Conservation (phyloP, 345 rosid species). For the Camelina laxa region DNA sequence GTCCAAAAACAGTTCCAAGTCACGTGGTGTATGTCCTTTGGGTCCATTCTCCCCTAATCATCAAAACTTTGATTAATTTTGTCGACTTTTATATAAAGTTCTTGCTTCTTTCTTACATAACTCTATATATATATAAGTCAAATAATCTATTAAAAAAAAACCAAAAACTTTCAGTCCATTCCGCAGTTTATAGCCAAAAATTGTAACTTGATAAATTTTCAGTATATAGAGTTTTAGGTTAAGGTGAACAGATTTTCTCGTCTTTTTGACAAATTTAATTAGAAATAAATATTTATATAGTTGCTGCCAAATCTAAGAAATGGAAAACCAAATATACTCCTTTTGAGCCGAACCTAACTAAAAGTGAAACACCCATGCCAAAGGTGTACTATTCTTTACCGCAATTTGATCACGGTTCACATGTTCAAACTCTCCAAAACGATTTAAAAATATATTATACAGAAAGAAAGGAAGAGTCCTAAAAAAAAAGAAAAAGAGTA, state of each 20-base stretch:
- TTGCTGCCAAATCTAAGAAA: background rate
- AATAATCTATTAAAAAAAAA: background rate
- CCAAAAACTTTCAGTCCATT: background rate
- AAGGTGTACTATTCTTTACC: background rate
- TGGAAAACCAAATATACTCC: background rate
- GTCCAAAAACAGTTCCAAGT: constrained; percentile 39
- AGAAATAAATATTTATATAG: too few relatives aligned
- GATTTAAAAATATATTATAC: background rate
- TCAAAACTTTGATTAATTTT: constrained; percentile 39
- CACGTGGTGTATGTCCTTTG: constrained; percentile 43
- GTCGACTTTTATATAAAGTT: constrained; percentile 37
- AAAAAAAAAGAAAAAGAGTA: background rate
- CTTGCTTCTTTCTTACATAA: constrained; percentile 25
- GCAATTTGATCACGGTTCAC: background rate
- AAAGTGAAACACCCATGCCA: constrained; percentile 1
- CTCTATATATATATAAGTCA: background rate
- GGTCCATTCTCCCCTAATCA: constrained; percentile 43
- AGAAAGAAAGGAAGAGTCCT: background rate
- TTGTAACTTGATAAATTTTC: background rate
- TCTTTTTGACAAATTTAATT: too few relatives aligned
- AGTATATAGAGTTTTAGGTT: background rate
- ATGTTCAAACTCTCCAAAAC: background rate
- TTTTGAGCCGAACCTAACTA: background rate
- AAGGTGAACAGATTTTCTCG: background rate
- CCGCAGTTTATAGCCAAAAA: background rate